Conservation (phyloP, 345 rosid genomes). For the Passiflora organensis region DNA sequence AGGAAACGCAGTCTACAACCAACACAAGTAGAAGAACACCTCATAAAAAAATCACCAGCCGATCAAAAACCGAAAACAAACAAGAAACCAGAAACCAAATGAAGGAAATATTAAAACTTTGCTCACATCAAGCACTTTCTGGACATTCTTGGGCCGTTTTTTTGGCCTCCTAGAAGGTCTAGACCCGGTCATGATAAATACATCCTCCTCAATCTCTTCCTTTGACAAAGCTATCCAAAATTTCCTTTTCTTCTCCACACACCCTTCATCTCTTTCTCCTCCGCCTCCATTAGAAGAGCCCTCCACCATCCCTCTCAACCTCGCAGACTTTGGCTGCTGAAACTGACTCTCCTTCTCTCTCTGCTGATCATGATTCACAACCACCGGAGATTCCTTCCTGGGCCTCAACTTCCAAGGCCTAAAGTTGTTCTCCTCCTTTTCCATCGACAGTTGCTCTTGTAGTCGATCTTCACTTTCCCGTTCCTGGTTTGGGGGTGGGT, state of each 20-base stretch:
- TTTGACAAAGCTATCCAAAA: slow-evolving; percentile 66
- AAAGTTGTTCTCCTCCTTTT: slow-evolving; percentile 25
- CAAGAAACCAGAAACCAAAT: slow-evolving; percentile 1
- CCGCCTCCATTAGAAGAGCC: slow-evolving; percentile 41
- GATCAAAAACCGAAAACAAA: background rate
- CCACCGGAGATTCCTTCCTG: slow-evolving; percentile 28
- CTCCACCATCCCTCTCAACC: slow-evolving; percentile 55
- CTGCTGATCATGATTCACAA: slow-evolving; percentile 23
- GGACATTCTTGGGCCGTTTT: slow-evolving; percentile 66
- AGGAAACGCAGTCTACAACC: slow-evolving; percentile 54
- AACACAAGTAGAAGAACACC: background rate
- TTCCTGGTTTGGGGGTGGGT: too few species aligned
- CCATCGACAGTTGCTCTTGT: slow-evolving; percentile 11
- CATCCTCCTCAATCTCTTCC: slow-evolving; percentile 92
- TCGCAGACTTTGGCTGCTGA: slow-evolving; percentile 56
- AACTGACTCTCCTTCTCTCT: slow-evolving; percentile 37
- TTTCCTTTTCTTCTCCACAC: slow-evolving; percentile 39
- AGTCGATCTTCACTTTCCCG: slow-evolving; percentile 9
- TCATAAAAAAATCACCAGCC: background rate
- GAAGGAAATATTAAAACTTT: background rate
- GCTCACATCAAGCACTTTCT: slow-evolving; percentile 76
- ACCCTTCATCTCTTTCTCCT: slow-evolving; percentile 47
- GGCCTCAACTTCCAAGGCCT: slow-evolving; percentile 85
- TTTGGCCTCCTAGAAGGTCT: slow-evolving; percentile 73
- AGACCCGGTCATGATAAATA: slow-evolving; percentile 78